These are phyloP conservation scores for Nitzschia putrida DNA, from an alignment of 108 stramenopile genomes.

Conservation along the genomic window DNA sequence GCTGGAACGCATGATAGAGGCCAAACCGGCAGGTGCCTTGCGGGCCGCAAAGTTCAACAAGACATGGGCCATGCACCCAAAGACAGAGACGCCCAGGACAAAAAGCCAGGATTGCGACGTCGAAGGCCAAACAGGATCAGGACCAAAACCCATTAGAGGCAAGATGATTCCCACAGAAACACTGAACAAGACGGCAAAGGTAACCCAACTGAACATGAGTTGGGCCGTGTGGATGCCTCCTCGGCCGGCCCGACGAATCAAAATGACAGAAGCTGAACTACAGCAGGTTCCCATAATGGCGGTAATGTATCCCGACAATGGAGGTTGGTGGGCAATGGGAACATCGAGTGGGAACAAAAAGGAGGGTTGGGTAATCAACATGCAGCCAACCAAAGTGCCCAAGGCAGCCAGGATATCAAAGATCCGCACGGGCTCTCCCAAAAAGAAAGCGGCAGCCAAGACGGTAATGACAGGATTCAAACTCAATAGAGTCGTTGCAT, in stretches of 20 bases:
- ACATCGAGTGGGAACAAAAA: constrained; percentile 37
- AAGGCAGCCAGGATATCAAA: constrained; percentile 35
- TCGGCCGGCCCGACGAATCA: constrained; percentile 53
- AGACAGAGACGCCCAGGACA: constrained; percentile 24
- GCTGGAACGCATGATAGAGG: constrained; percentile 29
- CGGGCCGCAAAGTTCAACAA: constrained; percentile 47
- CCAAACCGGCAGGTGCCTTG: constrained; percentile 41
- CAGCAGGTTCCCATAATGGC: constrained; percentile 38
- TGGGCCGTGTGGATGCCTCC: constrained; percentile 51
- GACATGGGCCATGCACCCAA: constrained; percentile 41
- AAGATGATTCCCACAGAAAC: constrained; percentile 22
- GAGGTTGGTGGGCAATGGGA: not conserved
- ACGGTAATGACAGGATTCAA: constrained; percentile 55
- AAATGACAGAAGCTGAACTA: constrained; percentile 31
- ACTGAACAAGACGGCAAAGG: constrained; percentile 47
- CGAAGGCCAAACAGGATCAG: constrained; percentile 39
- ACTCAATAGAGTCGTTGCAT: constrained; percentile 49
- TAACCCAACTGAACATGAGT: constrained; percentile 45
- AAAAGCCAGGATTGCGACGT: constrained; percentile 22
- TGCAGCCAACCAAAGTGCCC: constrained; percentile 33
- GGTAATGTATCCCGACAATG: constrained; percentile 45
- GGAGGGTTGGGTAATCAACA: constrained; percentile 43
- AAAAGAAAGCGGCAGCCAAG: constrained; percentile 35
- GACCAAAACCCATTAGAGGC: not conserved
- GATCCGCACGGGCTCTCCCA: constrained; percentile 34